Base-by-base conservation (phyloP, 495 filamentous ascomycete genomes). In the Podospora fimiseda region DNA sequence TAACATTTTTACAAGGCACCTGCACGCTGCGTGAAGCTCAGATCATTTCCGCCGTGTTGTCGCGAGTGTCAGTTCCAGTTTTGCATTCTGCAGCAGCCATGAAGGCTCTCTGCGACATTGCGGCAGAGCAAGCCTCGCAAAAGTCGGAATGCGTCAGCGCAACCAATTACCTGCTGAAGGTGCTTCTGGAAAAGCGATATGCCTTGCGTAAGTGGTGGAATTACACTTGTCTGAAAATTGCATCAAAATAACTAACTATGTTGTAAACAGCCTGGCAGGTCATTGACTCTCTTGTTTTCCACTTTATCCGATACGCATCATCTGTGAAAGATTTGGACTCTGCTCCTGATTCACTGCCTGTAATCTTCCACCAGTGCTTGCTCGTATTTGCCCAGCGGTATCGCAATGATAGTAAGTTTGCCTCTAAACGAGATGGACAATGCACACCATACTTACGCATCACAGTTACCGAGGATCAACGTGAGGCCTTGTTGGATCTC, bases 141-240 rank as follows among this genome's bases (percentile, higher is more conserved):
- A 77, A 75, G 21, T 80, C 79, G 6, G 91, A 95, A 61, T 83
- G 83, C 60, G 83, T 90, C 48, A 82, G 81, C 88, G 24, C 93
- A 9, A 90, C 90, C 19, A 95, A 95, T 67, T 84, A 91, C 40
- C 91, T 97, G 72, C 94, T 99, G 66, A 85, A 87, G 53, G 81
- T 86, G 15, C 81, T 99, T 48, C 73, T 99, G 9, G 91, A 97
- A 71, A 99, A 99, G 79, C 89, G 90, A 61, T 97, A 99, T 59
- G 93, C 93, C 1, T 76, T 98, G 18, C 93, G 93, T 24, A 69
- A 56, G 59, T 59, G 19, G 5, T 24, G 30, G 5, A 33, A 33
- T 14, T 19, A 18, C 15, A 18, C 2, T 2, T n/a, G 20, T 13
- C 2, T 38, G 18, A 22, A 40, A 43, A 16, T 16, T 5, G 8